Percentiles rank a stretch among this genome's conserved stretches.
Conservation (phyloP, 176 grass and related monocot species). For the Phragmites australis region DNA sequence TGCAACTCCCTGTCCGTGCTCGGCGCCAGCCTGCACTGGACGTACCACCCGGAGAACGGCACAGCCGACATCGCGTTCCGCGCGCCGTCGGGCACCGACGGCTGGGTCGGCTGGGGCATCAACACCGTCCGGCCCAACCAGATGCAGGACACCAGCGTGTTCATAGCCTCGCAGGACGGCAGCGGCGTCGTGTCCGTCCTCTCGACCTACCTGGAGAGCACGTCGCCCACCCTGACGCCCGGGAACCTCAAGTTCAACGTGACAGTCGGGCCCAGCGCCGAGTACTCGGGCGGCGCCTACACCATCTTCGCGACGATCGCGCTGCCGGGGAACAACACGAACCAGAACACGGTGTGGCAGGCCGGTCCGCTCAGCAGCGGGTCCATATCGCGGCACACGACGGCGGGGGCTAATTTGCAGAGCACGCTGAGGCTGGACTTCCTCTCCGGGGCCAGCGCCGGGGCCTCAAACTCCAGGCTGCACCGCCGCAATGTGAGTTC, state of each 20-base stretch:
- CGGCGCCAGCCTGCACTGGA: slow-evolving; percentile 72
- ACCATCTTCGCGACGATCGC: slow-evolving; percentile 68
- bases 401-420: background rate
- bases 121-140: background rate
- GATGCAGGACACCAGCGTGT: slow-evolving; percentile 56
- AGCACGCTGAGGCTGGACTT: slow-evolving; percentile 44
- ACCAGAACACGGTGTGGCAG: slow-evolving; percentile 80
- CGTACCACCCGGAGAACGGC: slow-evolving; percentile 65
- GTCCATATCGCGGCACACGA: background rate
- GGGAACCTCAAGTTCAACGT: slow-evolving; percentile 35
- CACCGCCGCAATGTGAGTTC: slow-evolving; percentile 77
- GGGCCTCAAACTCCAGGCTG: slow-evolving; percentile 47
- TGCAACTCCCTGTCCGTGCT: slow-evolving; percentile 60
- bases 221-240: background rate
- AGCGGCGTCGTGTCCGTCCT: slow-evolving; percentile 38
- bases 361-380: slow-evolving; percentile 26
- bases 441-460: slow-evolving; percentile 45
- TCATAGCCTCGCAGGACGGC: slow-evolving; percentile 62
- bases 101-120: slow-evolving; percentile 91
- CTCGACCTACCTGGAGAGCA: slow-evolving; percentile 16
- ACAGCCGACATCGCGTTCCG: slow-evolving; percentile 77
- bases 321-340: slow-evolving; percentile 50
- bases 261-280: slow-evolving; percentile 25
- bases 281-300: slow-evolving; percentile 58
- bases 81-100: slow-evolving; percentile 9